These are phyloP conservation scores for Eucalyptus pumila DNA, from an alignment of 345 rosid genomes.

Conservation along the genomic window DNA sequence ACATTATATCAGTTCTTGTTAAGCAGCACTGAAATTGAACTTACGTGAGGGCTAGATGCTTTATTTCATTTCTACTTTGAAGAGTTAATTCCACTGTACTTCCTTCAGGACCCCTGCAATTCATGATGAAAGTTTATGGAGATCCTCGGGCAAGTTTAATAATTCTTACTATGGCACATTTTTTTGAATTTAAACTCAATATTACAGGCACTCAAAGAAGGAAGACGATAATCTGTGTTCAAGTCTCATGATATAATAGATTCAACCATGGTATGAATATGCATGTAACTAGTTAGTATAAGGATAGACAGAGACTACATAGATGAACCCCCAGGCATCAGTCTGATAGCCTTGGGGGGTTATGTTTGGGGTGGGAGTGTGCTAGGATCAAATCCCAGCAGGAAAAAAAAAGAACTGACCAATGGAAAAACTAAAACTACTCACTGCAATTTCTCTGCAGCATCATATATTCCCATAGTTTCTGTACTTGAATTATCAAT, in stretches of 20 bases:
- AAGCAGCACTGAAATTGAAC: not conserved
- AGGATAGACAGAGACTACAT: not conserved
- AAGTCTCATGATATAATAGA: not conserved
- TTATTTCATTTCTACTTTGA: slow-evolving; percentile 64
- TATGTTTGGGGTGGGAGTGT: not conserved
- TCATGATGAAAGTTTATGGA: not conserved
- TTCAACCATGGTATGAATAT: not conserved
- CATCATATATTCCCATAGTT: slow-evolving; percentile 76
- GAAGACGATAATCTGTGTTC: not conserved
- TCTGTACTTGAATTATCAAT: slow-evolving; percentile 59
- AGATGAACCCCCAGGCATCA: not conserved
- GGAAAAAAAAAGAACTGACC: not conserved
- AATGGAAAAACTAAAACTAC: not conserved
- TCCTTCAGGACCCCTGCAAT: slow-evolving; percentile 91
- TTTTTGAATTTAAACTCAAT: not conserved
- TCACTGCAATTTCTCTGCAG: slow-evolving; percentile 88
- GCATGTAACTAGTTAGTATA: not conserved
- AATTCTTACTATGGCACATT: not conserved
- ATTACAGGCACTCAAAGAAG: not conserved
- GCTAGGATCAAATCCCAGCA: not conserved
- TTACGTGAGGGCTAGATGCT: slow-evolving; percentile 63
- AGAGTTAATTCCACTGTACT: slow-evolving; percentile 69
- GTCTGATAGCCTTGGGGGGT: not conserved
- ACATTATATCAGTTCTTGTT: not conserved
- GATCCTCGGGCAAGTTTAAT: not conserved